Percentiles rank a stretch among this genome's conserved stretches.
Conservation (phyloP, 192 early-diverging fungal species). For the Phlyctochytrium arcticum region DNA sequence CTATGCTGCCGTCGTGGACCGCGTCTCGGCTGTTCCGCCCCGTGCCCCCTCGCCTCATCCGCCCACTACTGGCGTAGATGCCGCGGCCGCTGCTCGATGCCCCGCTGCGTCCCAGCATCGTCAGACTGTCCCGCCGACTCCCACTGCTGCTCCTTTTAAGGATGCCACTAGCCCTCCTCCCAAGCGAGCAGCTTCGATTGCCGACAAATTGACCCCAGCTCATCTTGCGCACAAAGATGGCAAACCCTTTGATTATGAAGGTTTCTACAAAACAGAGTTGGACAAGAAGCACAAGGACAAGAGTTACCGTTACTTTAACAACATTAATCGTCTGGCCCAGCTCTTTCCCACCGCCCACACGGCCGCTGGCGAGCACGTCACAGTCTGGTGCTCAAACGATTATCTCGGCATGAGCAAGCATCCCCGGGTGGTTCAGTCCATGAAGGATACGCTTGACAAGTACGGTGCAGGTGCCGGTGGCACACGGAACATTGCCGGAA, state of each 20-base stretch:
- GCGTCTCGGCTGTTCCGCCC: conserved; percentile 12
- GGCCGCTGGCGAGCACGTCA: conserved; percentile 79
- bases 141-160: neutral
- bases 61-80: neutral
- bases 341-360: conserved; percentile 94
- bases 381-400: conserved; percentile 99
- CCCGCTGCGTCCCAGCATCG: conserved; percentile 12
- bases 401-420: conserved; percentile 96
- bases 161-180: neutral
- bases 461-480: conserved; percentile 99
- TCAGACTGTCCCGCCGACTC: neutral
- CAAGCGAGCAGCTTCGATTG: neutral
- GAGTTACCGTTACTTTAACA: conserved; percentile 99
- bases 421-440: conserved; percentile 75
- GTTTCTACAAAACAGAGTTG: conserved; percentile 75
- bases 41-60: neutral
- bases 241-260: conserved; percentile 84
- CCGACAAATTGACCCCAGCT: neutral
- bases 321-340: conserved; percentile 96
- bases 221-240: neutral
- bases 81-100: conserved; percentile 1
- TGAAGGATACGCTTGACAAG: conserved; percentile 90
- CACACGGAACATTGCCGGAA: conserved; percentile 98
- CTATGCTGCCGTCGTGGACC: conserved; percentile 23
- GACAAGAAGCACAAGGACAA: conserved; percentile 97